phyloP scores from a whole-genome alignment of 371 early-diverging fungal genomes.

The Rhizopus delemar region DNA sequence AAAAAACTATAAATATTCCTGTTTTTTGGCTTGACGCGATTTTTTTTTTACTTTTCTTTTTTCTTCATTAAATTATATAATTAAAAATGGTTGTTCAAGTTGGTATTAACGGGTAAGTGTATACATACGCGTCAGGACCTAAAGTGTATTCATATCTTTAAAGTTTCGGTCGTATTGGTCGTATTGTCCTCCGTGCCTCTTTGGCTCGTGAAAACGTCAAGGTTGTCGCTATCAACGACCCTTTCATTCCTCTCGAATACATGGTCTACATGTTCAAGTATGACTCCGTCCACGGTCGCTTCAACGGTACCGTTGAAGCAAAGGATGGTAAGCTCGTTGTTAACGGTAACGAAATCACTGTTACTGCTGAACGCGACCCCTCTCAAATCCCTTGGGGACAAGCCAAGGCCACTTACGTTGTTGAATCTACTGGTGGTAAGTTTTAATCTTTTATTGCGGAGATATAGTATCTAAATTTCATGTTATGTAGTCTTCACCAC shows the following conservation, averaged over 20 bases:
- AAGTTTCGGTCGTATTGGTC: conserved; percentile 98
- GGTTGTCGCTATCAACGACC: conserved; percentile 98
- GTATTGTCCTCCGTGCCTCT: conserved; percentile 95
- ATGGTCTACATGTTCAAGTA: conserved; percentile 97
- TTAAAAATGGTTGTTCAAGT: conserved; percentile 33
- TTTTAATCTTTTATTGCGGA: not conserved
- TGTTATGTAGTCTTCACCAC: conserved; percentile 91
- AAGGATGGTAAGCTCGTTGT: conserved; percentile 86
- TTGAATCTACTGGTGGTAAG: conserved; percentile 40
- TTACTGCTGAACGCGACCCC: conserved; percentile 78
- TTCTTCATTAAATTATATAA: conserved; percentile 7
- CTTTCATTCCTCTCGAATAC: conserved; percentile 95
- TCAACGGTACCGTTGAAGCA: conserved; percentile 76
- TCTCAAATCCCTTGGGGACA: conserved; percentile 90
- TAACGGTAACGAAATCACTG: conserved; percentile 79
- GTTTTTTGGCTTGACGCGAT: conserved; percentile 8
- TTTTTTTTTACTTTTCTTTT: conserved; percentile 14
- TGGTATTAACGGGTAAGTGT: conserved; percentile 36
- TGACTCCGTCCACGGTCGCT: conserved; percentile 97
- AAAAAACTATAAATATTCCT: conserved; percentile 21
- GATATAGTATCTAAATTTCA: conserved; percentile 81
- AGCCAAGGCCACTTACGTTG: conserved; percentile 82
- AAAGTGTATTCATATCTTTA: conserved; percentile 2
- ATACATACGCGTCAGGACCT: not conserved
- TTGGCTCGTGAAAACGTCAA: conserved; percentile 71